Conservation (phyloP, 2,329 filamentous ascomycete genomes). For the Neonectria coccinea region DNA sequence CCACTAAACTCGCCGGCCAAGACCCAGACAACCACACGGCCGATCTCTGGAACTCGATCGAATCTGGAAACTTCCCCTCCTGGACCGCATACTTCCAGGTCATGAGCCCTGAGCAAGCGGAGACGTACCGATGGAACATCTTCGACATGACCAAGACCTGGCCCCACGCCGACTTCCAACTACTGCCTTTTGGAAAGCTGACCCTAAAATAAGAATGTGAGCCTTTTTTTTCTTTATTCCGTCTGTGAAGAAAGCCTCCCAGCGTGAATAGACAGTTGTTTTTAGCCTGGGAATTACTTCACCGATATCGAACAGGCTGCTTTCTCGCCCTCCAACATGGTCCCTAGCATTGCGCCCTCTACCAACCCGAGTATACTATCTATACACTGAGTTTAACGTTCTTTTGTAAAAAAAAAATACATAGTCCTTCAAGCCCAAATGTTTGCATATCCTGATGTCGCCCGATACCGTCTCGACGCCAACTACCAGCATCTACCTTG, state of each 20-base stretch:
- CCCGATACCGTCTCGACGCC: slow-evolving; percentile 63
- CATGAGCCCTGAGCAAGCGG: slow-evolving; percentile 70
- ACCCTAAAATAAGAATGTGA: slow-evolving; percentile 72
- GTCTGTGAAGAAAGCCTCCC: neutral
- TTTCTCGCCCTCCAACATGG: slow-evolving; percentile 74
- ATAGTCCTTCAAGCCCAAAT: slow-evolving; percentile 59
- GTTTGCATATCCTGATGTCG: slow-evolving; percentile 63
- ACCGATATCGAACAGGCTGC: slow-evolving; percentile 76
- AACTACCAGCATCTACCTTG: slow-evolving; percentile 62
- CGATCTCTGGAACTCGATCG: slow-evolving; percentile 60
- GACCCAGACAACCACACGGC: slow-evolving; percentile 64
- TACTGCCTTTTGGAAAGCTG: slow-evolving; percentile 70
- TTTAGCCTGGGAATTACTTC: slow-evolving; percentile 69
- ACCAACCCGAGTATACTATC: slow-evolving; percentile 65
- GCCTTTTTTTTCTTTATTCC: fast-evolving
- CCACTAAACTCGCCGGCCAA: slow-evolving; percentile 50
- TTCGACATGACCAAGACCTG: slow-evolving; percentile 79
- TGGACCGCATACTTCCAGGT: slow-evolving; percentile 75
- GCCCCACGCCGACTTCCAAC: slow-evolving; percentile 72
- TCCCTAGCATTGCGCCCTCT: slow-evolving; percentile 72
- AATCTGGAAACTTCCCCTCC: slow-evolving; percentile 68
- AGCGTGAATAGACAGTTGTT: neutral
- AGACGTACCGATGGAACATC: slow-evolving; percentile 71
- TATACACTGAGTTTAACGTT: neutral
- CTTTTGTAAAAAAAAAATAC: too few relatives aligned